Evolutionary conservation across 225 moss, liverwort and hornwort genomes (phyloP).

Genomic region (Bryoerythrophyllum caledonicum): DNA sequence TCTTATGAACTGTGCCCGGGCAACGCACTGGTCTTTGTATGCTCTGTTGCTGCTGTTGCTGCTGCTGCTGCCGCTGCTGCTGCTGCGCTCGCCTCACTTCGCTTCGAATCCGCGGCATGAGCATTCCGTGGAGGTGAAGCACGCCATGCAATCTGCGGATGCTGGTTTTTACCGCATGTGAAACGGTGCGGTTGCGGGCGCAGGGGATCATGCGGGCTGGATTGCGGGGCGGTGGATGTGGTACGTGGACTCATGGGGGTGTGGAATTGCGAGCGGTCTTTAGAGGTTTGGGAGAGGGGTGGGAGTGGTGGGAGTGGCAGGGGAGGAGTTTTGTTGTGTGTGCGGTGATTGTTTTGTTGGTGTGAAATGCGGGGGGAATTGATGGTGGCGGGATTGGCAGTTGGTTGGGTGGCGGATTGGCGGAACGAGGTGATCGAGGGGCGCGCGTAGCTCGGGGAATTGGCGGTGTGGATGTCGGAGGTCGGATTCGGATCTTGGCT

Average conservation of each 20-base stretch:
- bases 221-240: constrained; percentile 14
- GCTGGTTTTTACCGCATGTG: not conserved
- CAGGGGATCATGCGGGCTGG: not conserved
- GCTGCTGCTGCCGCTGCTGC: not conserved
- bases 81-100: not conserved
- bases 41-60: not conserved
- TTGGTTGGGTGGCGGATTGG: not conserved
- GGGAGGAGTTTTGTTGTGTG: not conserved
- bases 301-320: too few species aligned
- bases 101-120: not conserved
- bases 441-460: not conserved
- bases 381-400: constrained; percentile 3
- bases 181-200: constrained; percentile 7
- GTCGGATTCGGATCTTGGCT: constrained; percentile 21
- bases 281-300: not conserved
- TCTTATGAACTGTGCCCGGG: constrained; percentile 4
- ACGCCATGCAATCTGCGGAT: not conserved
- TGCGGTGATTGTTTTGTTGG: not conserved
- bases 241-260: constrained; percentile 10
- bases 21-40: not conserved
- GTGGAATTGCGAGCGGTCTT: not conserved
- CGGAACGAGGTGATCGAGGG: not conserved
- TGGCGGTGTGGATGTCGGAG: constrained; percentile 9
- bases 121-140: not conserved
- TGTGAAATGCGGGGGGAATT: not conserved